Evolutionary conservation across 1,139 yeast species (phyloP).

Genomic region (Saccharomyces hybrid): DNA sequence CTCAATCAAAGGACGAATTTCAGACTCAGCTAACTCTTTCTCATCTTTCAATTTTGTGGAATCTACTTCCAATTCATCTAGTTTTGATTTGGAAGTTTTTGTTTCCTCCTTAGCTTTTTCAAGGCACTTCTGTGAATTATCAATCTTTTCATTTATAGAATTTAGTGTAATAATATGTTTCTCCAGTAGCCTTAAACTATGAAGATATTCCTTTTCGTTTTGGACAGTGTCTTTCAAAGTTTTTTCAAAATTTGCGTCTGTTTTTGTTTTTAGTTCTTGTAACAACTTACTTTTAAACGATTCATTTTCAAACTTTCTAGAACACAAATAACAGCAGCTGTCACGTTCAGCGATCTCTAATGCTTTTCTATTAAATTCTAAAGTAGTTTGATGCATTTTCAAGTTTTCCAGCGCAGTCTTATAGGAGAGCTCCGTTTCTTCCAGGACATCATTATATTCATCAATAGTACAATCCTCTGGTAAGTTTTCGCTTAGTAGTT

Average conservation of each 20-base stretch:
- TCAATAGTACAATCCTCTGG: slow-evolving; percentile 44
- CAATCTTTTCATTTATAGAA: background rate
- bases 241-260: slow-evolving; percentile 28
- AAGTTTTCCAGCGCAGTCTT: slow-evolving; percentile 52
- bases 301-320: slow-evolving; percentile 46
- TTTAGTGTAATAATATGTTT: slow-evolving; percentile 16
- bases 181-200: slow-evolving; percentile 30
- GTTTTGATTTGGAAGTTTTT: slow-evolving; percentile 13
- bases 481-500: slow-evolving; percentile 18
- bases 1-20: slow-evolving; percentile 20
- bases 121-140: background rate
- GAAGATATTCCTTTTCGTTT: slow-evolving; percentile 37
- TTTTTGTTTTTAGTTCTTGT: slow-evolving; percentile 31
- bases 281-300: slow-evolving; percentile 31
- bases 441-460: slow-evolving; percentile 42
- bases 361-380: slow-evolving; percentile 58
- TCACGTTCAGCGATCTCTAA: slow-evolving; percentile 49
- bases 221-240: slow-evolving; percentile 33
- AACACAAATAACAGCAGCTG: slow-evolving; percentile 59
- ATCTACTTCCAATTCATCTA: slow-evolving; percentile 21
- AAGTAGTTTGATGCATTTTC: slow-evolving; percentile 59
- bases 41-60: slow-evolving; percentile 14
- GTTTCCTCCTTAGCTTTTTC: background rate
- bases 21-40: slow-evolving; percentile 17
- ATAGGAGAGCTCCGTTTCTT: slow-evolving; percentile 56